Percentiles rank a stretch among this genome's conserved stretches.
These are phyloP conservation scores for Candida fluviatilis DNA, from an alignment of 805 yeast species.

Conservation along the genomic window DNA sequence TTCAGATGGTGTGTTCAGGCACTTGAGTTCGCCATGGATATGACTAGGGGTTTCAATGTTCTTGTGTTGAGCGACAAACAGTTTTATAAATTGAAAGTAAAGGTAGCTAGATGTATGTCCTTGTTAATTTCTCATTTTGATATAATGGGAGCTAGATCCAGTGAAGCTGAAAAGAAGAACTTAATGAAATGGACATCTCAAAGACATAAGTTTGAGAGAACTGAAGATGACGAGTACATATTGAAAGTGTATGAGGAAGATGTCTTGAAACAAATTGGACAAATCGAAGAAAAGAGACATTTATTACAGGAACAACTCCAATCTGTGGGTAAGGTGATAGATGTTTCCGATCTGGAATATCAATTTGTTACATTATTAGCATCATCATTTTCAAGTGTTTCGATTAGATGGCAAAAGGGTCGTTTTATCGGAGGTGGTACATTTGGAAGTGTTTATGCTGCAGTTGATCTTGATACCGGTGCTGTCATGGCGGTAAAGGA, in stretches of 20 bases:
- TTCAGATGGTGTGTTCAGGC: slow-evolving; percentile 97
- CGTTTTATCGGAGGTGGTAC: slow-evolving; percentile 92
- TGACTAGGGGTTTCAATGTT: slow-evolving; percentile 87
- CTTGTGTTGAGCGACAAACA: slow-evolving; percentile 74
- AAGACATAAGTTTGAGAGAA: slow-evolving; percentile 49
- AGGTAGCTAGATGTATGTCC: slow-evolving; percentile 94
- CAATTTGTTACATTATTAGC: slow-evolving; percentile 84
- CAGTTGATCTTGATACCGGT: slow-evolving; percentile 90
- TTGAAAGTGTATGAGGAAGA: slow-evolving; percentile 57
- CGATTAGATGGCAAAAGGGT: slow-evolving; percentile 97
- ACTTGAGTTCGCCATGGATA: slow-evolving; percentile 90
- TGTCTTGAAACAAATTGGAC: slow-evolving; percentile 59
- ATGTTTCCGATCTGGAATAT: slow-evolving; percentile 81
- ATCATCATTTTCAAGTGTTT: slow-evolving; percentile 80
- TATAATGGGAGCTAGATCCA: slow-evolving; percentile 95
- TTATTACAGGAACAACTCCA: slow-evolving; percentile 36
- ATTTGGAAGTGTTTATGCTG: slow-evolving; percentile 91
- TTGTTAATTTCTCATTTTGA: slow-evolving; percentile 92
- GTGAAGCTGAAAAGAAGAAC: slow-evolving; percentile 56
- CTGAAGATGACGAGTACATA: slow-evolving; percentile 33
- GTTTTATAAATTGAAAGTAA: slow-evolving; percentile 64
- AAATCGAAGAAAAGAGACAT: slow-evolving; percentile 56
- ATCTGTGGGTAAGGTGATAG: slow-evolving; percentile 82
- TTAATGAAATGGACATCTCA: slow-evolving; percentile 50
- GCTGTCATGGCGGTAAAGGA: slow-evolving; percentile 97